These are phyloP conservation scores for Leishmania lainsoni DNA, from an alignment of 208 protist genomes.

Conservation along the genomic window DNA sequence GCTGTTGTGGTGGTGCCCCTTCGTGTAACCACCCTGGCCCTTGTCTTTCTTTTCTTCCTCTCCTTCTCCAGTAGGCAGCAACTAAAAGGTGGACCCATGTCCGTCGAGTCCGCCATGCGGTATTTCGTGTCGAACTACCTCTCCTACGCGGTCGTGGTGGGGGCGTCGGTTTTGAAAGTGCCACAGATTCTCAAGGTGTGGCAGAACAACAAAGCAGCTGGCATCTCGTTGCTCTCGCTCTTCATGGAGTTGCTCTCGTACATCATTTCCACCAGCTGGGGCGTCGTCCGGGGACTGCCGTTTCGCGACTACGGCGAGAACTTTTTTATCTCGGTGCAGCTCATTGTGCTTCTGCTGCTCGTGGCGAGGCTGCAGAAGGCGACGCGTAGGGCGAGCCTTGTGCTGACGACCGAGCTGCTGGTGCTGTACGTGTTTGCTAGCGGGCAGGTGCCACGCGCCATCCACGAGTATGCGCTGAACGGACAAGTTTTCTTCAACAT, in stretches of 20 bases:
- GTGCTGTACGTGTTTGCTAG: constrained; percentile 42
- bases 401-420: constrained; percentile 37
- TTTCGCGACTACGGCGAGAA: constrained; percentile 87
- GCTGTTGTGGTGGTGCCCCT: too few species aligned
- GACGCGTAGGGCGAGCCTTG: constrained; percentile 26
- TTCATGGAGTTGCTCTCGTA: constrained; percentile 77
- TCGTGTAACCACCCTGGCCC: too few species aligned
- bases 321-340: constrained; percentile 73
- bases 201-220: constrained; percentile 52
- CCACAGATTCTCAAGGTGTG: constrained; percentile 85
- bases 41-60: neutral
- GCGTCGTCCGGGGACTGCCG: constrained; percentile 57
- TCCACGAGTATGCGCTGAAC: constrained; percentile 66
- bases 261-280: constrained; percentile 83
- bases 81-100: constrained; percentile 2
- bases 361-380: constrained; percentile 63
- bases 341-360: constrained; percentile 64
- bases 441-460: constrained; percentile 40
- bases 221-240: constrained; percentile 69
- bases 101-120: constrained; percentile 37
- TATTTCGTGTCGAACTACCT: constrained; percentile 68
- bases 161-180: constrained; percentile 80
- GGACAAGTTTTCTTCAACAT: constrained; percentile 71
- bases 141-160: constrained; percentile 82
- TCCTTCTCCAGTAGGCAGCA: neutral